These are phyloP conservation scores for Phragmites australis DNA, from an alignment of 176 grass and related monocot species.

Conservation along the genomic window DNA sequence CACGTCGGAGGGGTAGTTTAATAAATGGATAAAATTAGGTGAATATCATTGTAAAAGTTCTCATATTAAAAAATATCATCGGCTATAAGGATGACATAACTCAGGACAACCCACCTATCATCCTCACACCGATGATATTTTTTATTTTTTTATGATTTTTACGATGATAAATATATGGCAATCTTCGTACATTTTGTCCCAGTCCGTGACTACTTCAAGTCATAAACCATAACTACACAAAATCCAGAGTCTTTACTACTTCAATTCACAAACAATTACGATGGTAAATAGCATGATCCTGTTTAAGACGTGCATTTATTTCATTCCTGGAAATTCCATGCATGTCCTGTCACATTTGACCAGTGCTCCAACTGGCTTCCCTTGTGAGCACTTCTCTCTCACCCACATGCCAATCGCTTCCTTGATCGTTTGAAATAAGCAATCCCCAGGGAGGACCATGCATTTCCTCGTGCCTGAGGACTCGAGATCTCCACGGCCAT, in stretches of 20 bases:
- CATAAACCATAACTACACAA: neutral
- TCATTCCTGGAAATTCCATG: conserved; percentile 18
- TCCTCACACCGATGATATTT: no score
- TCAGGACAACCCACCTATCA: no score
- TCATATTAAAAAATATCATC: no score
- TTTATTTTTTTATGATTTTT: no score
- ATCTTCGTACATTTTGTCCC: neutral
- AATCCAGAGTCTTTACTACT: neutral
- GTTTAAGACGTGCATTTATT: neutral
- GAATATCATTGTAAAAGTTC: no score
- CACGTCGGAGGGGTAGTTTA: no score
- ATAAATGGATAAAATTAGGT: no score
- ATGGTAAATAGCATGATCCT: neutral
- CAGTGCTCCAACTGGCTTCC: neutral
- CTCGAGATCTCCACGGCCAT: conserved; percentile 38
- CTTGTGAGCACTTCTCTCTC: neutral
- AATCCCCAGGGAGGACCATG: neutral
- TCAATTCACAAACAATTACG: neutral
- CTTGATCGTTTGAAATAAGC: conserved; percentile 8
- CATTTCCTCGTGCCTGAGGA: conserved; percentile 14
- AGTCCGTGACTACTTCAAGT: neutral
- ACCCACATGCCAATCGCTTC: conserved; percentile 26
- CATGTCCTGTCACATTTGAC: neutral
- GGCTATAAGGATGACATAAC: no score
- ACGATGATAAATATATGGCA: no score